Evolutionary conservation across 345 rosid species (phyloP).

Genomic region (Salix suchowensis): DNA sequence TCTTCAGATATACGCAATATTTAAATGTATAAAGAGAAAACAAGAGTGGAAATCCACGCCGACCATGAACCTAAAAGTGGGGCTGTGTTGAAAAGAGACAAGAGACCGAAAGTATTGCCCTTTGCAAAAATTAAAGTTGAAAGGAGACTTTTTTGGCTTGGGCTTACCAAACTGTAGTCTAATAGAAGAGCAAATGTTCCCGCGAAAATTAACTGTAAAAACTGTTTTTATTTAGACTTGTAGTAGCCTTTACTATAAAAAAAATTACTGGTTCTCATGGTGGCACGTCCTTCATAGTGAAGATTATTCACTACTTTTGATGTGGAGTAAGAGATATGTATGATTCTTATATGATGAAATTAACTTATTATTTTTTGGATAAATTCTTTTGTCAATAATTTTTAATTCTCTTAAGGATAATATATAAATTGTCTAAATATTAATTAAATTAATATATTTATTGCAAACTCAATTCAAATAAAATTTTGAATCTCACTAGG

Average conservation of each 20-base stretch:
- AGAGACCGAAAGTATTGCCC: slow-evolving; percentile 30
- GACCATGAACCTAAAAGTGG: slow-evolving; percentile 43
- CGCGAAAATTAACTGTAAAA: slow-evolving; percentile 16
- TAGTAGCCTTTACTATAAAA: neutral
- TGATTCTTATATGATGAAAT: no score
- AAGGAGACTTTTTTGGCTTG: slow-evolving; percentile 1
- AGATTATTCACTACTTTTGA: no score
- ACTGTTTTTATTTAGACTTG: neutral
- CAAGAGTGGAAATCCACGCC: slow-evolving; percentile 27
- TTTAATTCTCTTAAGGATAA: no score
- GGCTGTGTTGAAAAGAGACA: slow-evolving; percentile 32
- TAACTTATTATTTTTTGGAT: no score
- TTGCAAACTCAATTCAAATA: no score
- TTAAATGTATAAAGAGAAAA: neutral
- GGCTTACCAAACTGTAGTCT: neutral
- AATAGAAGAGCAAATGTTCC: slow-evolving; percentile 7
- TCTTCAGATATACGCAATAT: slow-evolving; percentile 12
- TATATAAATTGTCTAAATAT: no score
- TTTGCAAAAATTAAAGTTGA: slow-evolving; percentile 6
- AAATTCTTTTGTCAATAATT: no score
- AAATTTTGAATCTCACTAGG: no score
- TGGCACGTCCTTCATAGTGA: neutral
- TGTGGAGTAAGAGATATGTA: no score
- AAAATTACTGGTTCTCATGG: neutral
- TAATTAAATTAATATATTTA: no score